phyloP scores from a whole-genome alignment of 2,329 filamentous ascomycete species.

The Botrytis elliptica region DNA sequence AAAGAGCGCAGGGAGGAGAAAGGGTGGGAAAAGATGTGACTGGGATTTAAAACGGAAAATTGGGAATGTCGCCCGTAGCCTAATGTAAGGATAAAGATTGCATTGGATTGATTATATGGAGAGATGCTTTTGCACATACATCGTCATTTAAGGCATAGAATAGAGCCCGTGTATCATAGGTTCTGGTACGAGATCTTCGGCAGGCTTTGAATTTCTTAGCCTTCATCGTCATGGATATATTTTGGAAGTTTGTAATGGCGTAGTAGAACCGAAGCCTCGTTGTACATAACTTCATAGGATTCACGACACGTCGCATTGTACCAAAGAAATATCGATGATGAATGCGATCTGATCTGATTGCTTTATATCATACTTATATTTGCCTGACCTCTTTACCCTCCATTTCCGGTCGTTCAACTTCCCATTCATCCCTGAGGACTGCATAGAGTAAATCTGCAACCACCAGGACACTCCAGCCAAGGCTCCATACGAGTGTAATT shows the following conservation, averaged over 20 bases:
- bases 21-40: no score
- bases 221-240: background rate
- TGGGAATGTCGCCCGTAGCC: no score
- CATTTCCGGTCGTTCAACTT: slow-evolving; percentile 86
- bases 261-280: background rate
- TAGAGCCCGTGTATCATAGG: background rate
- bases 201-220: background rate
- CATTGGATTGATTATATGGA: background rate
- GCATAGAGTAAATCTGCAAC: slow-evolving; percentile 81
- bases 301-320: background rate
- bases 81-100: background rate
- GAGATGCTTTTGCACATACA: background rate
- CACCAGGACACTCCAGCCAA: slow-evolving; percentile 82
- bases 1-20: background rate
- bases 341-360: background rate
- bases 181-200: background rate
- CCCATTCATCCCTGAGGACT: slow-evolving; percentile 87
- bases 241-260: background rate
- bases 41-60: background rate
- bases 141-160: background rate
- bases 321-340: slow-evolving; percentile 4
- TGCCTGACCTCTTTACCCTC: slow-evolving; percentile 72
- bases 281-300: background rate
- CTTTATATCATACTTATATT: slow-evolving; percentile 31
- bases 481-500: slow-evolving; percentile 96